Evolutionary conservation across 495 filamentous ascomycete species (phyloP).

Genomic region (Hypoxylon perforatum): DNA sequence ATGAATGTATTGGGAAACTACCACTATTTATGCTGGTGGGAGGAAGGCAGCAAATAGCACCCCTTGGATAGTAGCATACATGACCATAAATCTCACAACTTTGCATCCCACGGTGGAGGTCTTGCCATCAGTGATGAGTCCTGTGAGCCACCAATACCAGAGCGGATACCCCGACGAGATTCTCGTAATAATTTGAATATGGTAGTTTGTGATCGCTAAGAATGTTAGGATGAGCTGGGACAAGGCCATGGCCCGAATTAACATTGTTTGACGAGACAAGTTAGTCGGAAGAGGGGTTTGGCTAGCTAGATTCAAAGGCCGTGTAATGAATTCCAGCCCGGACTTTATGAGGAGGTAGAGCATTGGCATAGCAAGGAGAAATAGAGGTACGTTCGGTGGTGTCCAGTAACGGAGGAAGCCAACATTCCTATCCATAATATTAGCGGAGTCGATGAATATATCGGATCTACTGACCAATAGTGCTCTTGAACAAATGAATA

Average conservation of each 20-base stretch:
- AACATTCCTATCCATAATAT: constrained; percentile 69
- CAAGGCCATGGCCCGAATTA: constrained; percentile 69
- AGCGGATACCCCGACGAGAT: constrained; percentile 89
- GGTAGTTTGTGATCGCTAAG: constrained; percentile 80
- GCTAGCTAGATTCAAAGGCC: constrained; percentile 14
- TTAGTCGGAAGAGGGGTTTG: constrained; percentile 18
- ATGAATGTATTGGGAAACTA: neutral
- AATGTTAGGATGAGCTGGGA: constrained; percentile 77
- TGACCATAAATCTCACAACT: constrained; percentile 69
- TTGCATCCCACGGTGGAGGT: constrained; percentile 42
- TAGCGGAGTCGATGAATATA: constrained; percentile 15
- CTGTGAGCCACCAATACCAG: constrained; percentile 85
- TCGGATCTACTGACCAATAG: constrained; percentile 74
- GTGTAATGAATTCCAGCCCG: constrained; percentile 58
- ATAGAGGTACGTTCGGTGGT: constrained; percentile 84
- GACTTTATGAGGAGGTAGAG: constrained; percentile 74
- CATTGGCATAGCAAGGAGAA: constrained; percentile 84
- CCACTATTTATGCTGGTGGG: constrained; percentile 81
- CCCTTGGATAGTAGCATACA: constrained; percentile 84
- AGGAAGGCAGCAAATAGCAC: constrained; percentile 92
- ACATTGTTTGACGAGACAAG: constrained; percentile 24
- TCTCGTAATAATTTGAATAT: constrained; percentile 92
- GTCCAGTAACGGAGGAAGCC: constrained; percentile 95
- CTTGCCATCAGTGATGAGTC: constrained; percentile 49
- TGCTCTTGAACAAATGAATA: constrained; percentile 88